Conservation (phyloP, 2,329 filamentous ascomycete species). For the Dothistroma septosporum region DNA sequence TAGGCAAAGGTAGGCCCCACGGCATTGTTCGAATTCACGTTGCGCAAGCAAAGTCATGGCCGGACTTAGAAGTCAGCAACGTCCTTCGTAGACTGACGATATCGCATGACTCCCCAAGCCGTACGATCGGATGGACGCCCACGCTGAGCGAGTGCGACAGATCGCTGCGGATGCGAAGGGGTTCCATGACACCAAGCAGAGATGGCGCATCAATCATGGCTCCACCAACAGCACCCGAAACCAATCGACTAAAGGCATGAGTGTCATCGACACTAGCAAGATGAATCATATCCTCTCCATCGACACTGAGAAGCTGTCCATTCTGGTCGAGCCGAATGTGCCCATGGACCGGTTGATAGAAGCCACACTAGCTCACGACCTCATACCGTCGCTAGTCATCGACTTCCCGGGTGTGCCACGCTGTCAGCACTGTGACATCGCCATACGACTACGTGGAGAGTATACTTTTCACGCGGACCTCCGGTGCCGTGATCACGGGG, state of each 20-base stretch:
- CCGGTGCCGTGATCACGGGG: slow-evolving; percentile 43
- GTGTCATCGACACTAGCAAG: slow-evolving; percentile 43
- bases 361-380: slow-evolving; percentile 50
- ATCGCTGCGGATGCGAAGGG: not conserved
- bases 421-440: slow-evolving; percentile 31
- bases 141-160: not conserved
- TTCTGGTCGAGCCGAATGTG: slow-evolving; percentile 63
- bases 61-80: too few species aligned
- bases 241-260: slow-evolving; percentile 35
- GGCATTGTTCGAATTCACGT: not conserved
- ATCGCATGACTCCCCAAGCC: not conserved
- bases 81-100: too few species aligned
- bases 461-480: slow-evolving; percentile 43
- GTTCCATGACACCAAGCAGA: slow-evolving; percentile 45
- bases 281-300: slow-evolving; percentile 45
- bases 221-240: slow-evolving; percentile 50
- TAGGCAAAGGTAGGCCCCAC: not conserved
- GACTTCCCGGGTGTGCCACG: slow-evolving; percentile 57
- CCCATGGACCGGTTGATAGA: slow-evolving; percentile 61
- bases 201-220: slow-evolving; percentile 55
- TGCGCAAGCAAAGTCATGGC: too few species aligned
- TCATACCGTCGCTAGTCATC: slow-evolving; percentile 63
- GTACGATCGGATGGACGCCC: not conserved
- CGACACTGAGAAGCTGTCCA: slow-evolving; percentile 39
- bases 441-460: slow-evolving; percentile 60